phyloP scores from a whole-genome alignment of 176 grass and related monocot genomes.

The Puya raimondii region DNA sequence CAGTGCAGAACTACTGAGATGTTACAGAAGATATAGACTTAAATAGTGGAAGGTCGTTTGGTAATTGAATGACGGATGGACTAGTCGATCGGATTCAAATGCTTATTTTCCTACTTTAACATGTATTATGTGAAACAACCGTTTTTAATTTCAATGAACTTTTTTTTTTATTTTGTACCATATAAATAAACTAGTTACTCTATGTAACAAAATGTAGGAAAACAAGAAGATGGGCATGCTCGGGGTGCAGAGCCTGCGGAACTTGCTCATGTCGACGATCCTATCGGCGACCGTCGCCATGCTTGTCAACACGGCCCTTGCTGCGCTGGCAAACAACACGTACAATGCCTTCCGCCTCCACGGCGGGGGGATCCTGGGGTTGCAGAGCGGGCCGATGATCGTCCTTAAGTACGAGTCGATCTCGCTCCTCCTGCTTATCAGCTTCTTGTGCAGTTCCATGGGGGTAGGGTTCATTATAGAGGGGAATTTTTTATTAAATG shows the following conservation, averaged over 20 bases:
- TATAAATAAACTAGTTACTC: background rate
- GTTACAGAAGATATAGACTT: no score
- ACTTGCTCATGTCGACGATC: constrained; percentile 30
- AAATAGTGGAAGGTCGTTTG: no score
- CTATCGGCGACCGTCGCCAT: constrained; percentile 34
- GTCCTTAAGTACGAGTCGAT: constrained; percentile 25
- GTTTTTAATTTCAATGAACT: background rate
- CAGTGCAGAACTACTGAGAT: no score
- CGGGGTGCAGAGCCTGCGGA: constrained; percentile 31
- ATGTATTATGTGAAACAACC: no score
- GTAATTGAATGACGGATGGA: no score
- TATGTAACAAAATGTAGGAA: constrained; percentile 12
- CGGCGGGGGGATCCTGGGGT: constrained; percentile 13
- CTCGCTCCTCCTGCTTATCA: constrained; percentile 25
- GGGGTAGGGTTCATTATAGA: constrained; percentile 29
- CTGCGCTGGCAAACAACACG: constrained; percentile 34
- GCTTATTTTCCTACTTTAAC: no score
- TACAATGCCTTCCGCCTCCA: constrained; percentile 18
- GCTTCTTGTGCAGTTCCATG: constrained; percentile 31
- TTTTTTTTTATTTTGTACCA: background rate
- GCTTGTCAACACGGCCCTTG: constrained; percentile 19
- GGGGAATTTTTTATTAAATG: constrained; percentile 32
- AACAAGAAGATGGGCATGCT: constrained; percentile 30
- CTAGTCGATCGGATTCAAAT: no score
- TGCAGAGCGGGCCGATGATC: constrained; percentile 15